Conservation (phyloP, 1,139 yeast species). For the Scheffersomyces stambukii region DNA sequence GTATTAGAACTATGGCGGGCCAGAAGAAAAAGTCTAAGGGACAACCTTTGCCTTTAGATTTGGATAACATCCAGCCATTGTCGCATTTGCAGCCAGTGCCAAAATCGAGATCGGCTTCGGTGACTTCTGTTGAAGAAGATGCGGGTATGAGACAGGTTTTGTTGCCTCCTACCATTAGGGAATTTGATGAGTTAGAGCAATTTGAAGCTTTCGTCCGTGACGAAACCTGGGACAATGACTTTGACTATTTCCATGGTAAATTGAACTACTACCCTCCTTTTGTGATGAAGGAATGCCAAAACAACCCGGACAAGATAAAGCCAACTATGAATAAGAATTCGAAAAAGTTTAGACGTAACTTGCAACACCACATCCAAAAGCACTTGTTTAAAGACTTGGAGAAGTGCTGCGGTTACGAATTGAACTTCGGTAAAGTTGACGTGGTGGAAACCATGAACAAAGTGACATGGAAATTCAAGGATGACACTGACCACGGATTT, state of each 20-base stretch:
- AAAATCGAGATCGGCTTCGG: constrained; percentile 28
- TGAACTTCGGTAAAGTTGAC: constrained; percentile 50
- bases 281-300: constrained; percentile 60
- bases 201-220: constrained; percentile 65
- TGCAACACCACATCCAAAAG: constrained; percentile 71
- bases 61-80: constrained; percentile 37
- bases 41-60: constrained; percentile 20
- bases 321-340: constrained; percentile 70
- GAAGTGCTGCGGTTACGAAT: constrained; percentile 53
- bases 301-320: constrained; percentile 68
- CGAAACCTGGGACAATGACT: constrained; percentile 75
- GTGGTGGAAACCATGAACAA: constrained; percentile 43
- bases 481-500: constrained; percentile 52
- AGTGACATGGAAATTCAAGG: constrained; percentile 53
- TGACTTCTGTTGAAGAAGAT: constrained; percentile 34
- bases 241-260: constrained; percentile 64
- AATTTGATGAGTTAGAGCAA: constrained; percentile 59
- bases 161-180: constrained; percentile 40
- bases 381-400: constrained; percentile 67
- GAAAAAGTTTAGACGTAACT: constrained; percentile 66
- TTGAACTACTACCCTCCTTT: constrained; percentile 70
- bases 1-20: constrained; percentile 10
- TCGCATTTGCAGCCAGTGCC: constrained; percentile 39
- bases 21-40: constrained; percentile 12
- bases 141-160: constrained; percentile 23